Evolutionary conservation across 495 filamentous ascomycete genomes (phyloP), one percentile per base, ranked within the genome.

Genomic region (Bathelium albidoporum): DNA sequence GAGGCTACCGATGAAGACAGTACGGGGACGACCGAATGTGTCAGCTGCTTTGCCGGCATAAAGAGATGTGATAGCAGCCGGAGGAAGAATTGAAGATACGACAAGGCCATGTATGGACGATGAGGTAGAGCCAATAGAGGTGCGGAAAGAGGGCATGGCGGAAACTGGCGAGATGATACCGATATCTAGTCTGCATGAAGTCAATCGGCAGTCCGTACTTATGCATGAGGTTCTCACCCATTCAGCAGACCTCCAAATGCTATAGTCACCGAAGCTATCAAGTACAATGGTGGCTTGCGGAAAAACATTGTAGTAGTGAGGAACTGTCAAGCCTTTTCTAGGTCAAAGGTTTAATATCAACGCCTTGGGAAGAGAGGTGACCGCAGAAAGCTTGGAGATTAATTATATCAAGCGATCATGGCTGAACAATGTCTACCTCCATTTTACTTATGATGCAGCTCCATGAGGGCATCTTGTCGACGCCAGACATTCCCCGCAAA

Each of bases 151-250:
- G 0, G 74, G 74, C 85, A 88, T 86, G 32, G 77, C 72, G 4
- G 83, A 85, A 0, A 86, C 72, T 16, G 82, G 80, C 0, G 84
- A 85, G 52, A 87, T 85, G 1, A 78, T 80, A 2, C 85, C 83
- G 0, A 82, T 87, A 55, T 87, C 83, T 16, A 41, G 36, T 7
- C 36, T 41, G 16, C 16, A 41, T 7, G 16, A 7, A 7, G 36
- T 41, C 16, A 41, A 41, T 41, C 16, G 36, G 7, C 7, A 7
- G 36, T 41, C 7, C 16, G 16, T 5, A 7, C 7, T 41, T 41
- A 41, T 5, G 7, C 16, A 7, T 41, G 36, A 41, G 36, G 16
- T 41, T 41, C 36, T 41, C 16, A 16, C 36, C 36, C 36, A 16
- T 41, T 41, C 7, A 41, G 36, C 7, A 41, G 7, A 16, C 36